Evolutionary conservation across 2,329 filamentous ascomycete species (phyloP).

Genomic region (Cladosporium velox): DNA sequence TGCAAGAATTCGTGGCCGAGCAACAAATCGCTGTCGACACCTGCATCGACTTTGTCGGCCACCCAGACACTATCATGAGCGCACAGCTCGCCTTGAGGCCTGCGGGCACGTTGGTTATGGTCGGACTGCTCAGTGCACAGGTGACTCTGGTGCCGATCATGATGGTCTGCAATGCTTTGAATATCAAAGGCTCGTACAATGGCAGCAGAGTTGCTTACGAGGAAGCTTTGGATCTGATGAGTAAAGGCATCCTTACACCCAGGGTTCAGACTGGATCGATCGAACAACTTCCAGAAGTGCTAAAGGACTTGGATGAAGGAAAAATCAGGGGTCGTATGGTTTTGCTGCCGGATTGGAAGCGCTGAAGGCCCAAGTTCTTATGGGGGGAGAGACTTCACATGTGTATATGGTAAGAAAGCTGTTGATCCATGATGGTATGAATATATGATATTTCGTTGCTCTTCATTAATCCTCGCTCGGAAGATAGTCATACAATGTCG

Average conservation of each 20-base stretch:
- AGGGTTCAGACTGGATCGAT: slow-evolving; percentile 39
- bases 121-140: slow-evolving; percentile 27
- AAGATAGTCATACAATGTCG: background rate
- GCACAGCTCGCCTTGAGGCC: slow-evolving; percentile 28
- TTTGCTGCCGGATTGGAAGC: slow-evolving; percentile 30
- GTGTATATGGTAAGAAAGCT: background rate
- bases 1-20: slow-evolving; percentile 25
- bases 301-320: slow-evolving; percentile 41
- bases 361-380: background rate
- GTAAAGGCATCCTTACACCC: slow-evolving; percentile 38
- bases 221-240: slow-evolving; percentile 42
- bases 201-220: slow-evolving; percentile 45
- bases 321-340: slow-evolving; percentile 38
- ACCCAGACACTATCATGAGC: slow-evolving; percentile 26
- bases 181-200: slow-evolving; percentile 42
- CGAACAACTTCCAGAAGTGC: slow-evolving; percentile 38
- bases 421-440: background rate
- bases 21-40: slow-evolving; percentile 28
- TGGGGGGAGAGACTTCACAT: background rate
- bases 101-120: slow-evolving; percentile 27
- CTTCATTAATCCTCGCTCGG: background rate
- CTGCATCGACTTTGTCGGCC: slow-evolving; percentile 30
- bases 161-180: slow-evolving; percentile 24
- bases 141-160: slow-evolving; percentile 25
- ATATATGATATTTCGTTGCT: background rate